Evolutionary conservation across 2,329 filamentous ascomycete species (phyloP).

Genomic region (Ceratocystis ficicola): DNA sequence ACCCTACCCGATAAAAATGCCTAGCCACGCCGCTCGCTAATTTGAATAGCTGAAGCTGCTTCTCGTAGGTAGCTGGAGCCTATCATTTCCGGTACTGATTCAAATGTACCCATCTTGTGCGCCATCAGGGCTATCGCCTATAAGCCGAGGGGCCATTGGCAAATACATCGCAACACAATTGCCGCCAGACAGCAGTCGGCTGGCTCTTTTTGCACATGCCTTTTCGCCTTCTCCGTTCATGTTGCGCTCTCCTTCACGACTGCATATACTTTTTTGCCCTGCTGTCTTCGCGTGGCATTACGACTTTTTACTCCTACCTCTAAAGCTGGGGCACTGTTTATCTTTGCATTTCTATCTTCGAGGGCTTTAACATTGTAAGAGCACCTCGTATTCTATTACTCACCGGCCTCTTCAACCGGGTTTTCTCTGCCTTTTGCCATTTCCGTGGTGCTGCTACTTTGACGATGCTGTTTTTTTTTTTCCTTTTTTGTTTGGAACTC

Average conservation of each 20-base stretch:
- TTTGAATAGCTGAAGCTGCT: not conserved
- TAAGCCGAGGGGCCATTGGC: no score
- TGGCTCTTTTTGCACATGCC: not conserved
- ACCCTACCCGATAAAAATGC: not conserved
- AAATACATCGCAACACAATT: no score
- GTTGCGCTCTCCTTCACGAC: slow-evolving; percentile 5
- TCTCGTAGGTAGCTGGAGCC: not conserved
- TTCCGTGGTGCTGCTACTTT: not conserved
- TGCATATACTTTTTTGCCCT: not conserved
- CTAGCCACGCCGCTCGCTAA: not conserved
- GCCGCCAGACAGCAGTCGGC: not conserved
- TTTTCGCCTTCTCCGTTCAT: slow-evolving; percentile 8
- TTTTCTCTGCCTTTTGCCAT: not conserved
- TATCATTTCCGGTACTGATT: not conserved
- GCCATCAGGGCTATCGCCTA: no score
- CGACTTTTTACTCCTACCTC: not conserved
- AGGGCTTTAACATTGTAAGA: not conserved
- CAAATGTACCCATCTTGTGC: no score
- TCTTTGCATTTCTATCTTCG: not conserved
- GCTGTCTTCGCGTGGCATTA: not conserved
- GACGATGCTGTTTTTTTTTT: slow-evolving; percentile 7
- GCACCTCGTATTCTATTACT: not conserved
- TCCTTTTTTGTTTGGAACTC: not conserved
- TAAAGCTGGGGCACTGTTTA: not conserved
- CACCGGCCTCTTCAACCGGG: no score